Conservation (phyloP, 1,284 basidiomycete genomes). For the Coniferiporia sulphurascens region DNA sequence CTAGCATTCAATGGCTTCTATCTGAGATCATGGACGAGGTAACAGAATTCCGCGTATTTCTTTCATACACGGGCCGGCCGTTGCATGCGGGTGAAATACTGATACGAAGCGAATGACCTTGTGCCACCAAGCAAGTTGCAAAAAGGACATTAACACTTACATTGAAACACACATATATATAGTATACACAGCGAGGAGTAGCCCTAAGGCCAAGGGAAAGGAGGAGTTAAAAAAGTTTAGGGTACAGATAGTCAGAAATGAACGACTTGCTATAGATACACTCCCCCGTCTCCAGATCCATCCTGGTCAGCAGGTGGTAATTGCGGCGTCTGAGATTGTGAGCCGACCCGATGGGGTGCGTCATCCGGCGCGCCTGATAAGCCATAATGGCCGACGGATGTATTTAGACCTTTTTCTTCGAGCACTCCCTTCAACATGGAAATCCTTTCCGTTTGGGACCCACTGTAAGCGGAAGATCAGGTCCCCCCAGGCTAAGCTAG, state of each 20-base stretch:
- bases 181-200: neutral
- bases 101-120: too few relatives aligned
- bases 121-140: too few relatives aligned
- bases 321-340: neutral
- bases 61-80: too few relatives aligned
- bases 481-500: neutral
- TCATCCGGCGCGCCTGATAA: neutral
- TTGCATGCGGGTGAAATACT: too few relatives aligned
- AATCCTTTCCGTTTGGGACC: conserved; percentile 16
- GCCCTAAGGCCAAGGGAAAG: neutral
- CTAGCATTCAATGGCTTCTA: too few relatives aligned
- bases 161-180: too few relatives aligned
- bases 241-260: neutral
- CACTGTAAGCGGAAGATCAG: conserved; percentile 1
- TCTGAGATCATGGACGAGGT: too few relatives aligned
- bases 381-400: conserved; percentile 10
- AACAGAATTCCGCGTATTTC: too few relatives aligned
- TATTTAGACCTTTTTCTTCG: conserved; percentile 12
- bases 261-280: conserved; percentile 11
- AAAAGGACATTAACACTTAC: too few relatives aligned
- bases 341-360: neutral
- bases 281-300: neutral
- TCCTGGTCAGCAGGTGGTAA: neutral
- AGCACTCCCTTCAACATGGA: conserved; percentile 15
- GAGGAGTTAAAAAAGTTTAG: neutral